Percentiles rank a stretch among this genome's conserved stretches.
Conservation (phyloP, 371 early-diverging fungal species). For the Rhizopus sp. region DNA sequence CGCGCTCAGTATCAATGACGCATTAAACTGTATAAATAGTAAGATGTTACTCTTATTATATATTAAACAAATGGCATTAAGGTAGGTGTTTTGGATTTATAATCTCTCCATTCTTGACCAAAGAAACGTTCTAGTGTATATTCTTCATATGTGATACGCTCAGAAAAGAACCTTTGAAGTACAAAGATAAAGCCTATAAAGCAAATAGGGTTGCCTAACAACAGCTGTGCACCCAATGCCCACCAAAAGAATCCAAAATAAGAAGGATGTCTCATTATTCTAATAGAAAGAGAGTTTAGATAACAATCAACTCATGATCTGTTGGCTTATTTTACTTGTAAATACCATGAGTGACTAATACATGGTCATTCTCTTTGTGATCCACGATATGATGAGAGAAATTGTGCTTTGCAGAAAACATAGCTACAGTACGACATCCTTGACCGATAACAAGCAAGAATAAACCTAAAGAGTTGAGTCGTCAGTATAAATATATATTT, state of each 20-base stretch:
- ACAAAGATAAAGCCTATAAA: conserved; percentile 61
- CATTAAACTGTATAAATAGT: neutral
- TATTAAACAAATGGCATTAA: conserved; percentile 47
- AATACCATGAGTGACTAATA: conserved; percentile 76
- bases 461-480: too few species aligned
- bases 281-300: conserved; percentile 8
- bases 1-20: neutral
- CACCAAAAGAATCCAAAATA: conserved; percentile 91
- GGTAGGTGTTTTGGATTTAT: conserved; percentile 45
- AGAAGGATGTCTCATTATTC: conserved; percentile 84
- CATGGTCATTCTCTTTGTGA: conserved; percentile 65
- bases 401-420: conserved; percentile 79
- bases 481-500: too few species aligned
- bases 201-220: conserved; percentile 77
- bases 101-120: conserved; percentile 64
- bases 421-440: conserved; percentile 69
- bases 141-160: conserved; percentile 81
- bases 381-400: conserved; percentile 79
- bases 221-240: conserved; percentile 73
- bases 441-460: conserved; percentile 66
- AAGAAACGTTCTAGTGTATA: conserved; percentile 72
- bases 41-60: neutral
- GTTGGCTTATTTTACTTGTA: conserved; percentile 57
- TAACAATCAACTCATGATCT: neutral
- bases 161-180: conserved; percentile 70